Evolutionary conservation across 306 rosid genomes (phyloP), one percentile per base, ranked within the genome.

Genomic region (Malus orientalis): DNA sequence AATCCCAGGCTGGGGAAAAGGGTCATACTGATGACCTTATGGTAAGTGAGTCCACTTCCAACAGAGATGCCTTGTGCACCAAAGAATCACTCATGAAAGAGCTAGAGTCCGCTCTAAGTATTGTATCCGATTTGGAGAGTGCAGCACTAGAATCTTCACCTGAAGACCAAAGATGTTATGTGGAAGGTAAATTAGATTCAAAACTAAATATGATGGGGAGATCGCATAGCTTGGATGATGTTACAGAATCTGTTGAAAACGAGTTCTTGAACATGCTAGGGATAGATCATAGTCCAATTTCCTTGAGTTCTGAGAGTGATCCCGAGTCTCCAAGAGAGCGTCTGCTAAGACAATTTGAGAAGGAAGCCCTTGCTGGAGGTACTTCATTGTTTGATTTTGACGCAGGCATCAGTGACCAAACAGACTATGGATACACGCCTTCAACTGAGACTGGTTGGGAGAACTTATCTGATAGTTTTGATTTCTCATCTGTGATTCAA

Each of bases 261-360:
- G 98, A 92, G 44, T 92, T 95, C 86, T 87, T 95, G 69, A 85
- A 83, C 77, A 85, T 88, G 89, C 80, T 92, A 42, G 93, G 87
- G 23, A 51, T 82, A 60, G 97, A 89, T 80, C 74, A 78, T 68
- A 89, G 93, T 83, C 91, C 92, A 71, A 70, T 67, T 69, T 74
- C 77, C 23, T 76, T 86, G 85, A 89, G 90, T 84, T 89, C 88
- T 73, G 96, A 81, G 81, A 88, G 88, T 44, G 98, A 90, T 71
- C 79, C 84, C 1, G 93, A 92, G 79, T 95, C 98, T 67, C 98
- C 98, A 20, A 90, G 99, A 87, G 99, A 87, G 86, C 88, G 81
- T 63, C 89, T 95, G 76, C 82, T 95, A 51, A 86, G 91, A 81
- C 89, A 92, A 79, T 95, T 95, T 76, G 97, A 92, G 87, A 81